Base-by-base conservation (phyloP, 768 basidiomycete species). In the Myochromella boudieri region DNA sequence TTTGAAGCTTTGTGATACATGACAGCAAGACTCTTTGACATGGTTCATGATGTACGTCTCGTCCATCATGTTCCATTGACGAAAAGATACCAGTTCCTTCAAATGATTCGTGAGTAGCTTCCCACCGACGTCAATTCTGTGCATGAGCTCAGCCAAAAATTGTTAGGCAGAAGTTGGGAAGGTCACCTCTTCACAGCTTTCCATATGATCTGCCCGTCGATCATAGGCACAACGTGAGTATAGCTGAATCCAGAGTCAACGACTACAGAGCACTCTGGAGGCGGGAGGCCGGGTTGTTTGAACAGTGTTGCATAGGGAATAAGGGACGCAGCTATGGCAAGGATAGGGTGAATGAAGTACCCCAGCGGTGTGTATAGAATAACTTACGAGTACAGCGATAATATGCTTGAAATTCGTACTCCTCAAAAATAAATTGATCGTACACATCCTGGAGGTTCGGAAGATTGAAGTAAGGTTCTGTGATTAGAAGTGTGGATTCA, bases 21-120 rank as follows among this genome's bases (percentile, higher is more conserved):
- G 97, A 67, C 92, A 94, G 62, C 91, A 94, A 12, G 80, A 66
- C 65, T 97, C 93, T 65, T 95, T 94, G 58, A 92, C 87, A 58
- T 87, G 80, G 68, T 95, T 94, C 74, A 97, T 85, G 61, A 97
- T 88, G 64, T 87, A 82, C 2, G 92, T 95, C 64, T 97, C 87
- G 59, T 97, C 93, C 85, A 95, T 94, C 90, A 97, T 92, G 65
- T 97, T 91, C 90, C 91, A 97, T 61, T 97, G 95, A 34, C 95
- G 84, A 64, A 89, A 97, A 10, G 93, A 95, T 4, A 95, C 81
- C 36, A 95, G 76, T 60, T 95, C 91, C 61, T 97, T 97, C 18
- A 98, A 78, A 42, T 95, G 90, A 67, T 98, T 97, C 20, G 95
- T 97, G 47, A 98, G 66, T 8, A 98, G 77, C 69, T 98, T 97